Base-by-base conservation (phyloP, 202 grass and related monocot species). In the Eragrostis tef region DNA sequence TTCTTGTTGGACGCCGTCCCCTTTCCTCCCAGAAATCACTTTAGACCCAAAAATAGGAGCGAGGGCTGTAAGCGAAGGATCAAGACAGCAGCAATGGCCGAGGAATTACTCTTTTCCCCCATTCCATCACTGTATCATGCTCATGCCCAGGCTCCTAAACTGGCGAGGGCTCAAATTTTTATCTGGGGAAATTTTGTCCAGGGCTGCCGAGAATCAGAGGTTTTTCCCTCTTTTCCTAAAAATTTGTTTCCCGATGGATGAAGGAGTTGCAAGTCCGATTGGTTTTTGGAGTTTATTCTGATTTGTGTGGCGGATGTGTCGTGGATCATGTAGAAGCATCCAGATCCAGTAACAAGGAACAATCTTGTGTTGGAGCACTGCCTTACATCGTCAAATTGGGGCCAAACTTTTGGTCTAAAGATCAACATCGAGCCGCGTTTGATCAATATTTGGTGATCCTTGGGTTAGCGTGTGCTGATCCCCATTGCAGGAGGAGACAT, bases 31-130 rank as follows among this genome's bases (percentile, higher is more conserved):
- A 73, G 19, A 27, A 27, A 20, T 11, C 9, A 74, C 46, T 44
- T 1, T 44, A 21, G 29, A 74, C 44, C 86, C 63, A 80, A 88
- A 85, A 76, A 71, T 80, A 81, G 81, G 73, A 62, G 74, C 26
- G 34, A 75, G 54, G 63, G 36, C 42, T 44, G 49, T 48, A 53
- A 44, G 68, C 42, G 70, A 74, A 59, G 63, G 64, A 75, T 58
- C 81, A 67, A 83, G 16, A 31, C 22, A 75, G 6, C 61, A 75
- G 58, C 67, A 48, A 83, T 69, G 86, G 36, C 61, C 27, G 44
- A 75, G 47, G 64, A 51, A 54, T 70, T 72, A 6, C 25, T 54
- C 47, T 84, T 79, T 73, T 58, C 52, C 17, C 47, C 46, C 20
- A 78, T 83, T 49, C 67, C 58, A n/a, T 53, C 61, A 13, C 52